Conservation (phyloP, 768 basidiomycete species). For the Pleurotus tuber-regium region DNA sequence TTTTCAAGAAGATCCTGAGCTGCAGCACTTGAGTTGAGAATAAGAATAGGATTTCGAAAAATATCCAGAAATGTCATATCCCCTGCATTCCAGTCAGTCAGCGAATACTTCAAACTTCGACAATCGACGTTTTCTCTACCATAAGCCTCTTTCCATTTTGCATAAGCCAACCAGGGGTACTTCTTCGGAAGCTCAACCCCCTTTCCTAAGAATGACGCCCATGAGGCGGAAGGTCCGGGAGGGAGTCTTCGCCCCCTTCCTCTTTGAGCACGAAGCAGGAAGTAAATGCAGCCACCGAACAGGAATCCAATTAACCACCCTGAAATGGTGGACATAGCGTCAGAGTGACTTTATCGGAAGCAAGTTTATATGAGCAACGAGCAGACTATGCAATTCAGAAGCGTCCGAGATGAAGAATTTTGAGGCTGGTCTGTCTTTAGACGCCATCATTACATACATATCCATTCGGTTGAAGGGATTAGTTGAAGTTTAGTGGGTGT, state of each 20-base stretch:
- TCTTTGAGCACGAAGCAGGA: neutral
- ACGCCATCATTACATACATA: too few species aligned
- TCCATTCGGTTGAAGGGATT: too few species aligned
- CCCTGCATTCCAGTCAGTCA: too few species aligned
- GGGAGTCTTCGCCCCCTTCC: neutral
- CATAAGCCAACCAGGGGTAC: conserved; percentile 19
- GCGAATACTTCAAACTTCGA: too few species aligned
- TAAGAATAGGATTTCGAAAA: conserved; percentile 37
- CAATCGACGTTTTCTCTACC: too few species aligned
- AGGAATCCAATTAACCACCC: neutral
- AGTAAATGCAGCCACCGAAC: neutral
- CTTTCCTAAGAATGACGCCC: neutral
- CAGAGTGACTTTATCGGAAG: too few species aligned
- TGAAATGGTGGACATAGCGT: neutral
- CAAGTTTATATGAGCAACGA: too few species aligned
- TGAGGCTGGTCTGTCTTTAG: too few species aligned
- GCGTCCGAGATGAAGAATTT: too few species aligned
- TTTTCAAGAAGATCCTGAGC: conserved; percentile 46
- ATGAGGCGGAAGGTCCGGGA: conserved; percentile 5
- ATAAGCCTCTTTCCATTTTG: conserved; percentile 19
- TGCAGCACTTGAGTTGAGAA: conserved; percentile 43
- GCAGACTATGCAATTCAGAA: too few species aligned
- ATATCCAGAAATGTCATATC: conserved; percentile 38
- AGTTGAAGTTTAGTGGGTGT: too few species aligned
- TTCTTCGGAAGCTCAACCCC: conserved; percentile 1